Percentiles rank a stretch among this genome's conserved stretches.
Conservation (phyloP, 345 rosid species). For the Laguncularia racemosa region DNA sequence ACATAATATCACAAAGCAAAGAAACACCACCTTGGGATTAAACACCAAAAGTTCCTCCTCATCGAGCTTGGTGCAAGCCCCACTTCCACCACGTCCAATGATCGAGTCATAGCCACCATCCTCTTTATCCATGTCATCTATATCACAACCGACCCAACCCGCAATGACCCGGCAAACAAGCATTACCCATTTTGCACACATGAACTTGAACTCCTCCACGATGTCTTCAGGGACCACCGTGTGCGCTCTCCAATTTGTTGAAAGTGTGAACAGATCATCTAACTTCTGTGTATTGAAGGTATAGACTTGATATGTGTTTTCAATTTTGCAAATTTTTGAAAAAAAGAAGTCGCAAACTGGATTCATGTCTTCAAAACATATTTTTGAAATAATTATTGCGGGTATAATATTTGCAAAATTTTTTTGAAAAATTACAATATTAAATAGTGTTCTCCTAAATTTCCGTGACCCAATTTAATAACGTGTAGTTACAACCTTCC, state of each 20-base stretch:
- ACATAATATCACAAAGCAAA: conserved; percentile 89
- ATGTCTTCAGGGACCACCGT: conserved; percentile 74
- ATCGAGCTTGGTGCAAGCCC: conserved; percentile 37
- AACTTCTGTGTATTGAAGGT: no score
- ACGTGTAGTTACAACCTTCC: no score
- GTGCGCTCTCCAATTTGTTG: conserved; percentile 89
- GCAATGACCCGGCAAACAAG: conserved; percentile 79
- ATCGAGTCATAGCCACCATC: conserved; percentile 75
- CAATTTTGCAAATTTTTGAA: no score
- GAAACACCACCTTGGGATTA: conserved; percentile 97
- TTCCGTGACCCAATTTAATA: no score
- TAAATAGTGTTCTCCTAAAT: no score
- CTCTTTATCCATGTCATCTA: conserved; percentile 32
- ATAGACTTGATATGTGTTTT: no score
- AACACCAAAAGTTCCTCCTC: conserved; percentile 82
- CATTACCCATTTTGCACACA: conserved; percentile 91
- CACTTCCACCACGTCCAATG: conserved; percentile 44
- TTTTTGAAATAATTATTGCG: no score
- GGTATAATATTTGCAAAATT: no score
- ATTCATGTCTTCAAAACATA: no score
- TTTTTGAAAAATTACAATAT: no score
- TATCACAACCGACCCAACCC: conserved; percentile 71
- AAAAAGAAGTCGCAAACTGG: no score
- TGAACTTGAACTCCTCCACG: conserved; percentile 78
- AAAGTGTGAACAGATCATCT: conserved; percentile 75